Conservation (phyloP, 2,329 filamentous ascomycete species). For the Niveomyces coronatus region DNA sequence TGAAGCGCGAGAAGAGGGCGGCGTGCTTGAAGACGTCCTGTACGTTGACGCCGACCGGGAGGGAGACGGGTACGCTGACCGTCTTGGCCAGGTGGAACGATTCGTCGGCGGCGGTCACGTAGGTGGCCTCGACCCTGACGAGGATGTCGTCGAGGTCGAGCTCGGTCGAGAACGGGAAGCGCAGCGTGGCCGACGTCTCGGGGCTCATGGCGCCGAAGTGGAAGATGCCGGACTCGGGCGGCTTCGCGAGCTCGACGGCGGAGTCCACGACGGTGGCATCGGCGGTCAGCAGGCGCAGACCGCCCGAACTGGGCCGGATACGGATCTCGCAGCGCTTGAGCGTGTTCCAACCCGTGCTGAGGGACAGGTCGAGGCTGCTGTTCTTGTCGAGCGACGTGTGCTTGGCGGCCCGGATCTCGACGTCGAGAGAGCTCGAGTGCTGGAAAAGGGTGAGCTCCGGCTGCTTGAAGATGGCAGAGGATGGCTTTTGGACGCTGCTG, state of each 20-base stretch:
- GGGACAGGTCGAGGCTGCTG: conserved; percentile 63
- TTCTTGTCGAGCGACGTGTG: conserved; percentile 71
- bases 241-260: conserved; percentile 33
- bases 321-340: conserved; percentile 49
- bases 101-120: conserved; percentile 54
- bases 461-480: conserved; percentile 42
- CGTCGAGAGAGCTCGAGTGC: conserved; percentile 55
- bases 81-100: conserved; percentile 25
- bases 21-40: conserved; percentile 88
- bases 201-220: conserved; percentile 36
- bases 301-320: conserved; percentile 54
- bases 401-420: conserved; percentile 54
- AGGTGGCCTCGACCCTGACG: conserved; percentile 65
- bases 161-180: conserved; percentile 76
- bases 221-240: conserved; percentile 44
- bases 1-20: conserved; percentile 79
- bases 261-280: conserved; percentile 43
- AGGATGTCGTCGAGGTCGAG: conserved; percentile 61
- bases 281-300: conserved; percentile 50
- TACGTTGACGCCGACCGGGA: conserved; percentile 89
- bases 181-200: conserved; percentile 43
- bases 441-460: conserved; percentile 66
- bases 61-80: conserved; percentile 59
- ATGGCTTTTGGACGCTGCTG: conserved; percentile 34
- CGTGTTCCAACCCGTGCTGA: conserved; percentile 66